Conservation (phyloP, 768 basidiomycete genomes). For the Pleurotus citrinopileatus region DNA sequence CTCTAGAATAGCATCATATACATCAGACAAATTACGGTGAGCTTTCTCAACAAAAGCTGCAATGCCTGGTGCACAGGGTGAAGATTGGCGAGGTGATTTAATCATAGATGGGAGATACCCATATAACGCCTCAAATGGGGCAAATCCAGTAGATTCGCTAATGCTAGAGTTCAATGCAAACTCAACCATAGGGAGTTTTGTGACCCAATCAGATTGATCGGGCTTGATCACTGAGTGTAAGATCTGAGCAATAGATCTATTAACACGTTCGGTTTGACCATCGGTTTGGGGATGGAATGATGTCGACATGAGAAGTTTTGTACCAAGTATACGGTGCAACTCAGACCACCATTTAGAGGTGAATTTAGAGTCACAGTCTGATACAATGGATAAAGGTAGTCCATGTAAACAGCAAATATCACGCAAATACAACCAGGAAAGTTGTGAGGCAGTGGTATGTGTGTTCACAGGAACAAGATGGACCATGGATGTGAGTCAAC, state of each 20-base stretch:
- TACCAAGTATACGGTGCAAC: constrained; percentile 23
- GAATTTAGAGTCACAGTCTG: constrained; percentile 32
- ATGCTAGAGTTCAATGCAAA: constrained; percentile 35
- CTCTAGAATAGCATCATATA: constrained; percentile 36
- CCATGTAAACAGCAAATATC: constrained; percentile 29
- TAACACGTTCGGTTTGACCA: constrained; percentile 26
- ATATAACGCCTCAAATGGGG: neutral
- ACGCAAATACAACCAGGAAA: constrained; percentile 26
- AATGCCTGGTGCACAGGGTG: constrained; percentile 18
- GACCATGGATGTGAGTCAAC: constrained; percentile 27
- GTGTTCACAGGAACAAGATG: constrained; percentile 28
- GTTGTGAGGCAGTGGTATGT: constrained; percentile 19
- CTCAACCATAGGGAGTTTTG: constrained; percentile 27
- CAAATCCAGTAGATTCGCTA: constrained; percentile 9
- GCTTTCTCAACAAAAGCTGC: constrained; percentile 22
- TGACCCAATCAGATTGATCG: constrained; percentile 30
- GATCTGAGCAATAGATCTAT: constrained; percentile 27
- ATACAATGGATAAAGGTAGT: constrained; percentile 25
- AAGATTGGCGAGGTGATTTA: constrained; percentile 2
- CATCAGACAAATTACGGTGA: constrained; percentile 10
- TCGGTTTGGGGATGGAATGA: constrained; percentile 42
- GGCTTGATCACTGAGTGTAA: constrained; percentile 19
- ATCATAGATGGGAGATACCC: constrained; percentile 21
- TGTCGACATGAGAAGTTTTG: constrained; percentile 29
- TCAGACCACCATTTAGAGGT: constrained; percentile 31